Base-by-base conservation (phyloP, 768 basidiomycete genomes). In the Termitomyces sp. region DNA sequence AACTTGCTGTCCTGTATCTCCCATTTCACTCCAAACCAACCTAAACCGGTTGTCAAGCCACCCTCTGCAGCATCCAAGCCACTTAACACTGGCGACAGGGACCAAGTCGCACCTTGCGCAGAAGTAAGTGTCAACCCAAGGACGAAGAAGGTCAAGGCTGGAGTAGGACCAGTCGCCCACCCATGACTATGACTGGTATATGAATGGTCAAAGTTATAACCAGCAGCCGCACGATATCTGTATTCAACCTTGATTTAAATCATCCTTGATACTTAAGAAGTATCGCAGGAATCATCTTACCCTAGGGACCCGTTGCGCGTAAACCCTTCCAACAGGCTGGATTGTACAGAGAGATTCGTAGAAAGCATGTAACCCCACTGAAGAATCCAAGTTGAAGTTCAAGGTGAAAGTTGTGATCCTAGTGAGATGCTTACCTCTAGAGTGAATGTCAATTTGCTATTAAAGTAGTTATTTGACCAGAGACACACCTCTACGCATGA, bases 321-420 rank as follows among this genome's bases (percentile, higher is more conserved):
- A 61, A 74, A 78, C 2, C 79, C 79, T 61, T 80, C 79, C 18
- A 80, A 67, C 2, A 80, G 67, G 5, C 76, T 77, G 5, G 70
- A 71, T 43, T 71, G 66, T 10, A 73, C 72, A 43, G 76, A 69
- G 30, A 78, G 68, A 50, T 77, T 77, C 53, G 72, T 72, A 56
- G 77, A 77, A 20, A 81, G 67, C 77, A 80, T 80, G 61, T 79
- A 81, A 4, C 79, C 79, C 79, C 79, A 81, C 64, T 77, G 12
- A 16, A 14, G 22, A 16, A 24, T 44, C 4, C 26, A 26, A 26
- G 14, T 18, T 16, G 2, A 40, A 45, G 20, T 22, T 35, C 3
- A 18, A 12, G 16, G 35, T 3, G 2, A 18, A 26, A 28, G 44
- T 9, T 9, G 32, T 8, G 18, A 12, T 26, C 16, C n/a, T 20